Evolutionary conservation across 306 rosid species (phyloP).

Genomic region (Vigna hirtella): DNA sequence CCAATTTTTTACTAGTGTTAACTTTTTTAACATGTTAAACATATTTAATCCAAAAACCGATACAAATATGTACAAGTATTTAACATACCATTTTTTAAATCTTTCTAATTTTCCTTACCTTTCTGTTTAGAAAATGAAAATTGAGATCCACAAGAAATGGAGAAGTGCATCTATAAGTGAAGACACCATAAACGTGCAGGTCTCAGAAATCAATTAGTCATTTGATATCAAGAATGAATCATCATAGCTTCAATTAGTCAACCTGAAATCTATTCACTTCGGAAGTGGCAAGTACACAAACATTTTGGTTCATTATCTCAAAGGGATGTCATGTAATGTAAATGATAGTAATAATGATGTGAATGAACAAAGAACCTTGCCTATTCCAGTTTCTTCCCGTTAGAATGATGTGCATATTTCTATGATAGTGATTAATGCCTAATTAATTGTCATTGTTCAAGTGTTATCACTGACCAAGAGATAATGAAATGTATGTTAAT

Average conservation of each 20-base stretch:
- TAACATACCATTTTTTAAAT: too few species aligned
- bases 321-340: neutral
- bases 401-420: neutral
- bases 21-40: too few species aligned
- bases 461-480: neutral
- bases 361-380: neutral
- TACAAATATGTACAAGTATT: too few species aligned
- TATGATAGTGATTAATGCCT: conserved; percentile 12
- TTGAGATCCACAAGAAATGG: neutral
- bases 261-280: conserved; percentile 9
- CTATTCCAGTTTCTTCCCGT: neutral
- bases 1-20: too few species aligned
- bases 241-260: conserved; percentile 18
- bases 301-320: conserved; percentile 22
- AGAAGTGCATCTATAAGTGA: neutral
- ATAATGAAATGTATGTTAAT: neutral
- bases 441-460: conserved; percentile 12
- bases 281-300: conserved; percentile 15
- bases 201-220: neutral
- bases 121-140: neutral
- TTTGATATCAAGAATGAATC: conserved; percentile 8
- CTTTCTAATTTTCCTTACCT: neutral
- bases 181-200: neutral
- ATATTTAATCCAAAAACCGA: too few species aligned
- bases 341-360: conserved; percentile 9